phyloP scores from a whole-genome alignment of 2,329 filamentous ascomycete genomes.

The Dactylella cylindrospora region DNA sequence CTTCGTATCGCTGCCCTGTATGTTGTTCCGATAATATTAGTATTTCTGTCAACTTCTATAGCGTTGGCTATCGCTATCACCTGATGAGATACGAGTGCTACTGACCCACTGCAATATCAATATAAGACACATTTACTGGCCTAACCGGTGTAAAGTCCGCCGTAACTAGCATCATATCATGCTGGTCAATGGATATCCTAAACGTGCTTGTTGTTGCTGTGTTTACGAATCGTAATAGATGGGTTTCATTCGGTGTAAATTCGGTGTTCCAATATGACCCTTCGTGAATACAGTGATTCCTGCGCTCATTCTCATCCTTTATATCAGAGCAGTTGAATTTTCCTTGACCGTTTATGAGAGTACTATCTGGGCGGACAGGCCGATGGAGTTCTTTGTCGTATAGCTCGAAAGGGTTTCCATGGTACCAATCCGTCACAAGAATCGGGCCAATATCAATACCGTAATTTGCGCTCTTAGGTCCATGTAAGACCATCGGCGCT shows the following conservation, averaged over 20 bases:
- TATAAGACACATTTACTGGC: constrained; percentile 63
- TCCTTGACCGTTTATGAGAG: constrained; percentile 16
- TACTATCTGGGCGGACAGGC: constrained; percentile 46
- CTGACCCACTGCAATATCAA: constrained; percentile 65
- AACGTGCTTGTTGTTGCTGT: constrained; percentile 49
- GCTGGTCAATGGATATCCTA: constrained; percentile 60
- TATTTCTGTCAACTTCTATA: too few species aligned
- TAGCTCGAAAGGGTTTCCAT: constrained; percentile 52
- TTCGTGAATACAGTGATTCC: too few species aligned
- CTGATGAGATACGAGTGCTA: constrained; percentile 50
- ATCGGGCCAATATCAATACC: constrained; percentile 65
- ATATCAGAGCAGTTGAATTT: constrained; percentile 17
- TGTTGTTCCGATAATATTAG: background rate
- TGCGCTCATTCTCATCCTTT: background rate
- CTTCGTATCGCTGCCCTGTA: constrained; percentile 54
- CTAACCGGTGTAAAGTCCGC: constrained; percentile 65
- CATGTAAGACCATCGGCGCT: constrained; percentile 61
- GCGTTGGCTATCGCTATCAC: too few species aligned
- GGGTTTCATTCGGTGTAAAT: constrained; percentile 7
- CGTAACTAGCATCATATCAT: constrained; percentile 65
- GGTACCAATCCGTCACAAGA: constrained; percentile 68
- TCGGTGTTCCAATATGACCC: constrained; percentile 11
- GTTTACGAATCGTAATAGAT: constrained; percentile 54
- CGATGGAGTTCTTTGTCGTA: constrained; percentile 47
- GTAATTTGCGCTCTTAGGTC: constrained; percentile 62